Evolutionary conservation across 1,139 yeast species (phyloP).

Genomic region (Meyerozyma elateridarum): DNA sequence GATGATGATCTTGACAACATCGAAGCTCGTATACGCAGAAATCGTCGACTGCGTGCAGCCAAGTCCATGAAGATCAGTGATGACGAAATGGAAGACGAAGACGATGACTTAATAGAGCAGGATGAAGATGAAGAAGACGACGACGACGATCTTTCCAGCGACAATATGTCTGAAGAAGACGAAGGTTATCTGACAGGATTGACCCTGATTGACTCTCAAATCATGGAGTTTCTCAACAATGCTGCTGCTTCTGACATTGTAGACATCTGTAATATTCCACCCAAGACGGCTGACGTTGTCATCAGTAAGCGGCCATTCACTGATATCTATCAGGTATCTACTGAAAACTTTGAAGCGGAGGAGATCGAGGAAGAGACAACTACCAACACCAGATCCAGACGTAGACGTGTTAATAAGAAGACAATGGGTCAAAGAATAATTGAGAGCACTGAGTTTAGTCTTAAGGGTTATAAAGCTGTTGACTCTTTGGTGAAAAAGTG

Average conservation of each 20-base stretch:
- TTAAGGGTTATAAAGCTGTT: slow-evolving; percentile 89
- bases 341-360: slow-evolving; percentile 41
- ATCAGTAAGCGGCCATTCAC: slow-evolving; percentile 64
- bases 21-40: slow-evolving; percentile 35
- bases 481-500: slow-evolving; percentile 85
- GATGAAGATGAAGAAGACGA: slow-evolving; percentile 47
- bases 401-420: slow-evolving; percentile 42
- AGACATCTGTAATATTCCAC: slow-evolving; percentile 71
- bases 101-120: slow-evolving; percentile 19
- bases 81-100: slow-evolving; percentile 18
- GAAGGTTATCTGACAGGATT: slow-evolving; percentile 37
- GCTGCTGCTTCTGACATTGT: slow-evolving; percentile 72
- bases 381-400: slow-evolving; percentile 20
- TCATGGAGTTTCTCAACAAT: slow-evolving; percentile 72
- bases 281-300: slow-evolving; percentile 60
- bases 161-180: slow-evolving; percentile 37
- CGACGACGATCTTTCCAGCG: slow-evolving; percentile 35
- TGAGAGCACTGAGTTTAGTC: slow-evolving; percentile 62
- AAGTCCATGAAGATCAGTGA: slow-evolving; percentile 11
- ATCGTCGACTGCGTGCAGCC: slow-evolving; percentile 19
- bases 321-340: slow-evolving; percentile 53
- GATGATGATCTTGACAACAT: slow-evolving; percentile 37
- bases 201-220: slow-evolving; percentile 54
- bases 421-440: slow-evolving; percentile 72
- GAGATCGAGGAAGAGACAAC: slow-evolving; percentile 18